Evolutionary conservation across 2,329 filamentous ascomycete species (phyloP), one percentile per base, ranked within the genome.

Genomic region (Alternaria longipes): DNA sequence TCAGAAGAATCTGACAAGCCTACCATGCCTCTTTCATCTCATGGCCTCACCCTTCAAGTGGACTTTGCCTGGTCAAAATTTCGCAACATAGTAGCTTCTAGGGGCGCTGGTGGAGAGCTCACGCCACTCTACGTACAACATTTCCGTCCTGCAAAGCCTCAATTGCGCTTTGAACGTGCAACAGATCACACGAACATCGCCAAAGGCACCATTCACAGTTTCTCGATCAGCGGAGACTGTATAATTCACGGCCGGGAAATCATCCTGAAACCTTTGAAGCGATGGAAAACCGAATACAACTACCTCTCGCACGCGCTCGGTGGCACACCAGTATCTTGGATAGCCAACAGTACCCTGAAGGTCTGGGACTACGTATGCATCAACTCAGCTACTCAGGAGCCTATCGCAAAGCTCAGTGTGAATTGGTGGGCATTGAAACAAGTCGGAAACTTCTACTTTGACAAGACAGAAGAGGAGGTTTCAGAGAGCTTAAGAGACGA

Each of bases 51-150:
- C 3, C 67, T 71, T 20, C 60, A 64, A 53, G 63, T 71, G 4
- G 62, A 66, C 45, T 71, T 68, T 32, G 50, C 59, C 2, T 71
- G 68, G 68, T 60, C 56, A 45, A 68, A 68, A 32, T 71, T 71
- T 50, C 64, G 54, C 16, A 71, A 70, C 38, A 44, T 46, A 14
- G 54, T 71, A 34, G 61, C 54, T 54, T 58, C 64, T 22, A 66
- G 63, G 34, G 62, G 59, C 11, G 49, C 54, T 47, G 44, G 55
- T 9, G 42, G 44, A 36, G 45, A 52, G 3, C 57, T 66, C 14
- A 60, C 54, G 2, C 62, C 65, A 14, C 34, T 69, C 16, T 71
- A 71, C 58, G 60, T 63, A 26, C 67, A 70, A 46, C 62, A 67
- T 40, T 70, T 68, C 42, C 65, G 64, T 26, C 58, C 64, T 16